A percentile compares a stretch with the other conserved stretches of the same genome.
Conservation (phyloP, 2,329 filamentous ascomycete genomes). For the Mycosphaerella arachidis region DNA sequence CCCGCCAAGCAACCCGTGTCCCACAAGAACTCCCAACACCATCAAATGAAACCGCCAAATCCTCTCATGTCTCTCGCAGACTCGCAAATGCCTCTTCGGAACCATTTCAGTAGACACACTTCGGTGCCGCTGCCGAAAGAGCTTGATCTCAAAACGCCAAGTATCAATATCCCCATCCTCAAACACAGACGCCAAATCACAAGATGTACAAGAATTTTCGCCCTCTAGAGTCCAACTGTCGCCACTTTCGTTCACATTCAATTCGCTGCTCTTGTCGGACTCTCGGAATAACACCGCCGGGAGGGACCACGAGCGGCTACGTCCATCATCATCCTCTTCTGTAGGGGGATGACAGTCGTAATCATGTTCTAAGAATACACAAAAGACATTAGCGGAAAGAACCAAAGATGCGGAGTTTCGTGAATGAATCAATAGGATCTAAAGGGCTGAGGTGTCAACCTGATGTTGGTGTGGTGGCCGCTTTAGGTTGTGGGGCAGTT, state of each 20-base stretch:
- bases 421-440: slow-evolving; percentile 6
- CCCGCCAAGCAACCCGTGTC: neutral
- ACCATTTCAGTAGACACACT: too few relatives aligned
- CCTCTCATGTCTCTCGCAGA: neutral
- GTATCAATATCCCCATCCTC: neutral
- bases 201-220: neutral
- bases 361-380: slow-evolving; percentile 4
- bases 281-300: neutral
- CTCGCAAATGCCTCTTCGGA: too few relatives aligned
- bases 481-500: neutral
- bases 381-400: slow-evolving; percentile 9
- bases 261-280: neutral
- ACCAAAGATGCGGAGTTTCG: slow-evolving; percentile 6
- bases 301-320: neutral
- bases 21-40: neutral
- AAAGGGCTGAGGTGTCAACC: slow-evolving; percentile 9
- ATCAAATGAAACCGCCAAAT: neutral
- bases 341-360: neutral
- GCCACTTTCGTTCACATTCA: neutral
- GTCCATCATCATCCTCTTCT: neutral
- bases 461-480: neutral
- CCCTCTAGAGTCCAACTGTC: slow-evolving; percentile 1
- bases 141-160: neutral
- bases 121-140: neutral
- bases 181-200: neutral